Evolutionary conservation across 2,329 filamentous ascomycete species (phyloP), one percentile per base, ranked within the genome.

Genomic region (Clonostachys sp.): DNA sequence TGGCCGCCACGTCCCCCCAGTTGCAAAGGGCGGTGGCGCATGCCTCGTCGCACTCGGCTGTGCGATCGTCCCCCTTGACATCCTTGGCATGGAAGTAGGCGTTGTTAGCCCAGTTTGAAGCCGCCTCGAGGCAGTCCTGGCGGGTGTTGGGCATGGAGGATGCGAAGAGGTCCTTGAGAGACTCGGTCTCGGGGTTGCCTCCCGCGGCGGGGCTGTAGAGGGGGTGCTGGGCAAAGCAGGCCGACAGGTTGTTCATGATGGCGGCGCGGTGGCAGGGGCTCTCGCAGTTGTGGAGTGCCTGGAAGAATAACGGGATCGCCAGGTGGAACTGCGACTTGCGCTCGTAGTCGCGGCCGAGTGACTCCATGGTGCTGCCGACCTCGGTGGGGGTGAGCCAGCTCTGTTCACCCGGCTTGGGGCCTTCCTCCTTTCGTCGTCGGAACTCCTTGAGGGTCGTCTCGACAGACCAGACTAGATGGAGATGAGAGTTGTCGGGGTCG

Each of bases 21-120:
- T 95, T 95, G 64, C 89, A 87, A n/a, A 88, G 83, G 8, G 91
- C 87, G 6, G 86, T 87, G 3, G 86, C 87, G 59, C 91, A 96
- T 2, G 86, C 89, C 48, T 86, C 66, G 62, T 95, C 90, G 60
- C 92, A 96, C 60, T 95, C 89, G 44, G 84, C 76, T 3, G 83
- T 88, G 39, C 89, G 75, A 5, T 81, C 71, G 1, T 87, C 80
- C 5, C 84, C 80, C 47, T 76, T 67, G 40, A 95, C 84, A 30
- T 80, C 77, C 8, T 74, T 73, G 2, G 85, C 82, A 48, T 90
- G 79, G 18, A 76, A 73, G 34, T 91, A 70, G 4, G 91, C 87
- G 60, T 92, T 92, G 45, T 79, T 70, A 6, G 89, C 88, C 91
- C 91, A 96, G 54, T 82, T 79, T 35, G 79, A 77, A 6, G 88